phyloP scores from a whole-genome alignment of 305 asterid species.

The Galium porrigens region DNA sequence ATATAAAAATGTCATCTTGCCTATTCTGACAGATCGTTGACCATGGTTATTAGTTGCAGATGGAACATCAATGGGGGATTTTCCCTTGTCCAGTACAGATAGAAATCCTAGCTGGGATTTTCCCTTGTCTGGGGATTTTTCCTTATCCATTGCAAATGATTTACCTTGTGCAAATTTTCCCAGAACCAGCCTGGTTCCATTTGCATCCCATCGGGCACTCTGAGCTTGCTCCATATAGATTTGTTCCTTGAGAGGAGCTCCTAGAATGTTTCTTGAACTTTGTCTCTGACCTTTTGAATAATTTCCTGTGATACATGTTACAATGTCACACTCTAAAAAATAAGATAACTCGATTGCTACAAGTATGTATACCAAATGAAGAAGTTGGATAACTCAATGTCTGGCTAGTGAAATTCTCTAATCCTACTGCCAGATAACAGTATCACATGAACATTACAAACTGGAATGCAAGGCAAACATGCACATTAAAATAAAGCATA shows the following conservation, averaged over 20 bases:
- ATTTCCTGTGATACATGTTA: neutral
- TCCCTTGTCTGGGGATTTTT: no score
- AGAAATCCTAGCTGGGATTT: no score
- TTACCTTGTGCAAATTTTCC: neutral
- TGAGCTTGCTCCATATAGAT: neutral
- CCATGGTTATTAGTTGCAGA: neutral
- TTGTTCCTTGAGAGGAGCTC: neutral
- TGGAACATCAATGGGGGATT: neutral
- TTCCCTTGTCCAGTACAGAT: neutral
- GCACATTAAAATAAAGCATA: no score
- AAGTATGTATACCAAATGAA: neutral
- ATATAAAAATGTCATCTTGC: neutral
- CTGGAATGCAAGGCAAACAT: no score
- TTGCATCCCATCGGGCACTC: neutral
- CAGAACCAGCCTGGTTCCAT: neutral
- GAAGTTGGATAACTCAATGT: no score
- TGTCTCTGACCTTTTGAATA: neutral
- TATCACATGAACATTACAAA: no score
- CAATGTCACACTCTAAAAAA: neutral
- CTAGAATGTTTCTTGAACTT: neutral
- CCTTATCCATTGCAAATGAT: neutral
- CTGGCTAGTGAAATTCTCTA: no score
- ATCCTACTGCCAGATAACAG: no score
- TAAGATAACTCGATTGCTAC: neutral
- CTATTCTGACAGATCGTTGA: slow-evolving; percentile 2